Evolutionary conservation across 306 rosid genomes (phyloP), one percentile per base, ranked within the genome.

Genomic region (Potentilla sterilis): DNA sequence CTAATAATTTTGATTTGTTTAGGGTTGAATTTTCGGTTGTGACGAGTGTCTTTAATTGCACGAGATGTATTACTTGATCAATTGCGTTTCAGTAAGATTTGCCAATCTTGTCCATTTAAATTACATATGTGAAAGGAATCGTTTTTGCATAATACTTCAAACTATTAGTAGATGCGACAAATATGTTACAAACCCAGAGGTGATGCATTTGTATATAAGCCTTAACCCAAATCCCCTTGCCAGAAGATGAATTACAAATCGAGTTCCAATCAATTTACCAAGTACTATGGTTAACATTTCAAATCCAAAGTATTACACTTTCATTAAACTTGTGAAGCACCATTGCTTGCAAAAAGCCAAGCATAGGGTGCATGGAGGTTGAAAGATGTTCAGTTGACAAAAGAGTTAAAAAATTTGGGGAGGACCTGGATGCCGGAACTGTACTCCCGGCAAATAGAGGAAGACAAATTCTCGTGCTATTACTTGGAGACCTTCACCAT

Each of bases 371-470:
- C 68, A 57, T 35, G 72, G 58, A 77, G 74, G 77, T 13, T 24
- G 41, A 54, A 51, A 76, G 14, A 37, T 37, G 40, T 2, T 24
- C 22, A 37, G 47, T 19, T 35, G 75, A 54, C 18, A 37, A 18
- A 22, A 37, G 22, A 55, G 51, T 55, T 55, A 72, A 21, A 72
- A 38, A n/a, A 54, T 32, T 69, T 74, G 68, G 22, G 43, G 62
- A 14, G 89, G 84, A 81, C 71, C 72, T 6, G 90, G 24, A 3
- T 88, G 85, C 70, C 84, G 84, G 83, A 81, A 73, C 83, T 88
- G 82, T 7, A 90, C 89, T 44, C 87, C 91, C 0, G 94, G 91
- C 85, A 89, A 79, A 77, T 74, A 87, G 79, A 88, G 89, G 16
- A 85, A 79, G 10, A 89, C 90, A 44, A 86, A 85, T 18, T 93